These are phyloP conservation scores for Phytophthora sojae DNA, from an alignment of 352 stramenopile species.

Conservation along the genomic window DNA sequence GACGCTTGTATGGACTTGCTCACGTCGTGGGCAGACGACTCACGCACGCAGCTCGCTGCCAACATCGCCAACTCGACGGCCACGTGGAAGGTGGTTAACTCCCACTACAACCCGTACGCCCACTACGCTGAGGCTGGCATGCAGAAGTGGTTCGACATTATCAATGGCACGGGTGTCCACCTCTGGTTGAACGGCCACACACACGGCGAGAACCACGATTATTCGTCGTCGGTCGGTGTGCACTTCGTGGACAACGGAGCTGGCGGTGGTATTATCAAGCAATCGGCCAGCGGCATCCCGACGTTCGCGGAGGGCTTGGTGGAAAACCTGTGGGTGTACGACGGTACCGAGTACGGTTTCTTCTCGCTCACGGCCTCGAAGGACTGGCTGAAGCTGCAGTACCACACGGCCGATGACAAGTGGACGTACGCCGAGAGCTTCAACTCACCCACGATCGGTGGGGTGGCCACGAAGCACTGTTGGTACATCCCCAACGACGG, in stretches of 20 bases:
- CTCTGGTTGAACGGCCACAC: conserved; percentile 60
- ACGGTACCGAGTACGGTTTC: conserved; percentile 68
- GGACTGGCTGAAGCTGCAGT: conserved; percentile 73
- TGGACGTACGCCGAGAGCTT: conserved; percentile 65
- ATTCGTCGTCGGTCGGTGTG: conserved; percentile 50
- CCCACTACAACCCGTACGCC: conserved; percentile 61
- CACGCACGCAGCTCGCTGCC: conserved; percentile 39
- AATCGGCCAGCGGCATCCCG: conserved; percentile 69
- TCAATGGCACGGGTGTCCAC: conserved; percentile 44
- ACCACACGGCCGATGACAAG: conserved; percentile 62
- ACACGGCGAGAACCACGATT: conserved; percentile 72
- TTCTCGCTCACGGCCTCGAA: conserved; percentile 62
- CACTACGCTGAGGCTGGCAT: conserved; percentile 44
- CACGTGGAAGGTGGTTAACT: conserved; percentile 72
- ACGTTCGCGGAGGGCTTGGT: conserved; percentile 59
- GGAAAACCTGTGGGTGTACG: conserved; percentile 65
- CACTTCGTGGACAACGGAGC: conserved; percentile 81
- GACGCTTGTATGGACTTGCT: conserved; percentile 50
- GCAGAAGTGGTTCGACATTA: conserved; percentile 54
- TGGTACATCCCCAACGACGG: conserved; percentile 70
- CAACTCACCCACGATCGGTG: conserved; percentile 44
- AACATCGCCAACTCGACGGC: conserved; percentile 59
- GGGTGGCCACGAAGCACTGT: conserved; percentile 68
- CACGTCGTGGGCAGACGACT: conserved; percentile 52
- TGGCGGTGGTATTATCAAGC: conserved; percentile 71